These are phyloP conservation scores for Tolypocladium capitatum DNA, from an alignment of 2,329 filamentous ascomycete species.

Conservation along the genomic window DNA sequence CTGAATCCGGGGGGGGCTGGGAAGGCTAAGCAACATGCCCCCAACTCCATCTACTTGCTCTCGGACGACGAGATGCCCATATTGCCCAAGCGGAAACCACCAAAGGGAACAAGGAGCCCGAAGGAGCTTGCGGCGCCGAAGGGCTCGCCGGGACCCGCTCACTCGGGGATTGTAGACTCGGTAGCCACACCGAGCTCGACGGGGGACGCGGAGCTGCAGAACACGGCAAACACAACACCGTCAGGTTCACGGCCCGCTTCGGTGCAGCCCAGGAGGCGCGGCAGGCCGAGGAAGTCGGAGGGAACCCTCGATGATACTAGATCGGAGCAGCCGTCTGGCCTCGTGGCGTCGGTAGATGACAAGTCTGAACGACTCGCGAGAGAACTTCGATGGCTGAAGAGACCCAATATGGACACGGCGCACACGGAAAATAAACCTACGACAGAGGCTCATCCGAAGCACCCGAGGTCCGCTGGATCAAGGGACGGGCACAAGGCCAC, in stretches of 20 bases:
- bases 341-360: background rate
- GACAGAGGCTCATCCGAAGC: background rate
- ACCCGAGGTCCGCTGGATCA: background rate
- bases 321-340: background rate
- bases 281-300: background rate
- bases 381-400: constrained; percentile 1
- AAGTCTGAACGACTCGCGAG: background rate
- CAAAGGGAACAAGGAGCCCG: background rate
- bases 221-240: too few species aligned
- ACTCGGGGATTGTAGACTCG: background rate
- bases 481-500: background rate
- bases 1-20: background rate
- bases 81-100: constrained; percentile 4
- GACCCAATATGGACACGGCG: background rate
- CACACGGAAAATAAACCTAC: background rate
- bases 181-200: background rate
- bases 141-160: background rate
- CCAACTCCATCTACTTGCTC: constrained; percentile 11
- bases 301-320: background rate
- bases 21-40: background rate
- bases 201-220: background rate
- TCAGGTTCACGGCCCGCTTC: background rate
- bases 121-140: background rate
- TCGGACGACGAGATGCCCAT: constrained; percentile 24
- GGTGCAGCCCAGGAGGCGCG: background rate